These are phyloP conservation scores for Trifolium repens DNA, from an alignment of 306 rosid genomes.

Conservation along the genomic window DNA sequence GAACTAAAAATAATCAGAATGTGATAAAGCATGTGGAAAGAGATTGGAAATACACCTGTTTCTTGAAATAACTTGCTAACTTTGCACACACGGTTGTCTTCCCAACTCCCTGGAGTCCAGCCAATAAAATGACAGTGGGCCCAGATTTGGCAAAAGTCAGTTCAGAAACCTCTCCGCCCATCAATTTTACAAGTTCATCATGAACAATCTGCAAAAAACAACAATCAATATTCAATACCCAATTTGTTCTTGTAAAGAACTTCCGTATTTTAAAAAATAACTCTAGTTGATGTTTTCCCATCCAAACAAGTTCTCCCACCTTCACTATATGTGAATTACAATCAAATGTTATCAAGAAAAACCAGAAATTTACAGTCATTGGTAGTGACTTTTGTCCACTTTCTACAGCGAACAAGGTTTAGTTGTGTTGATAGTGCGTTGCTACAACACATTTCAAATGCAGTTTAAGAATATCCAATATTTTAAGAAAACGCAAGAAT, in stretches of 20 bases:
- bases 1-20: constrained; percentile 7
- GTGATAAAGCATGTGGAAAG: constrained; percentile 26
- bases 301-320: constrained; percentile 27
- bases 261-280: constrained; percentile 11
- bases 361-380: constrained; percentile 3
- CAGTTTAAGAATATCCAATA: background rate
- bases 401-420: background rate
- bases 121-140: constrained; percentile 89
- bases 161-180: constrained; percentile 98
- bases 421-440: background rate
- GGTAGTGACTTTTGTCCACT: constrained; percentile 11
- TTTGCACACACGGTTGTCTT: constrained; percentile 98
- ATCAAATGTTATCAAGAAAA: constrained; percentile 4
- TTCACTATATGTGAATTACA: constrained; percentile 8
- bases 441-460: constrained; percentile 20
- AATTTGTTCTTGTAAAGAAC: constrained; percentile 24
- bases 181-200: constrained; percentile 91
- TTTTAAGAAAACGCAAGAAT: background rate
- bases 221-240: constrained; percentile 17
- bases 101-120: constrained; percentile 99
- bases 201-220: constrained; percentile 76
- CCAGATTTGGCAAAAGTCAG: constrained; percentile 74
- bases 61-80: constrained; percentile 87
- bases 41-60: constrained; percentile 62
- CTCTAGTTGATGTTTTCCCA: constrained; percentile 1